A percentile compares a stretch with the other conserved stretches of the same genome.
Evolutionary conservation across 225 moss, liverwort and hornwort genomes (phyloP).

Genomic region (Polytrichum commune): DNA sequence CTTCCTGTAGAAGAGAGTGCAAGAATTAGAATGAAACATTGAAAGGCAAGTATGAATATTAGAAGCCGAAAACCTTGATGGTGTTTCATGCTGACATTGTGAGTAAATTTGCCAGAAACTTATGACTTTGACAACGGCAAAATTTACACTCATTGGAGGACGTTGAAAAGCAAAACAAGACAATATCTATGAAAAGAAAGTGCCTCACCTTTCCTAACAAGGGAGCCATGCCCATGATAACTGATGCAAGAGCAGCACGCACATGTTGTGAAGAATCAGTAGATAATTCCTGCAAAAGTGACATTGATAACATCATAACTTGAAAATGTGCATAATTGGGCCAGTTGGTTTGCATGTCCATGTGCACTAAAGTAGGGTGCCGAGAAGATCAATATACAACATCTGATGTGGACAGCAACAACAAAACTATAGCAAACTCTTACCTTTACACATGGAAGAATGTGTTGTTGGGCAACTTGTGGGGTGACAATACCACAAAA

Average conservation of each 20-base stretch:
- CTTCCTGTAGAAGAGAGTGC: constrained; percentile 49
- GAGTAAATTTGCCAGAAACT: no score
- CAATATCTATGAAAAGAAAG: not conserved
- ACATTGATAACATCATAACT: not conserved
- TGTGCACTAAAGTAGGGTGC: not conserved
- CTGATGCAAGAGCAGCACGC: constrained; percentile 93
- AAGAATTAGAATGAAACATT: not conserved
- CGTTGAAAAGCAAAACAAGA: no score
- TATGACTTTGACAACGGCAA: no score
- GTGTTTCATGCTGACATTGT: no score
- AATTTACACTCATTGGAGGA: no score
- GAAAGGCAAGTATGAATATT: no score
- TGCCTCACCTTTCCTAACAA: constrained; percentile 76
- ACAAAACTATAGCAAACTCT: constrained; percentile 14
- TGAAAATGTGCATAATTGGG: no score
- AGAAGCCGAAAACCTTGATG: no score
- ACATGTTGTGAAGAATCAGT: constrained; percentile 98
- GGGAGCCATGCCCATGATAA: constrained; percentile 99
- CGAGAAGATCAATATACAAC: not conserved
- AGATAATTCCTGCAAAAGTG: constrained; percentile 67
- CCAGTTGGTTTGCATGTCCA: no score
- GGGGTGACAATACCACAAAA: constrained; percentile 91
- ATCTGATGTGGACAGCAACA: not conserved
- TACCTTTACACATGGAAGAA: constrained; percentile 95
- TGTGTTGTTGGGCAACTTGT: constrained; percentile 90